phyloP scores from a whole-genome alignment of 2,329 filamentous ascomycete genomes.

The Talaromyces amestolkiae region DNA sequence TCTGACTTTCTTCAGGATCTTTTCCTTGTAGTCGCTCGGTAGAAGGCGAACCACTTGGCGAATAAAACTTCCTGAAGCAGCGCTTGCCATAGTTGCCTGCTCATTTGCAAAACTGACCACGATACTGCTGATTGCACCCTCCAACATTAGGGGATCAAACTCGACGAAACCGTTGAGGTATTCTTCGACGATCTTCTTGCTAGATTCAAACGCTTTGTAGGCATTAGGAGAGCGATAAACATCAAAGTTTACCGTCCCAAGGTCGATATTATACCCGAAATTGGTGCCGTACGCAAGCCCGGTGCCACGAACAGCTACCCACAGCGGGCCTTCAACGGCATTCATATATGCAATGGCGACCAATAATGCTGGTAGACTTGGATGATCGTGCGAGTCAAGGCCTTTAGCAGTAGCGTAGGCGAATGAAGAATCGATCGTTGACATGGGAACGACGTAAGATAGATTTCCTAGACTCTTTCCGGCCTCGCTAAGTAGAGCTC shows the following conservation, averaged over 20 bases:
- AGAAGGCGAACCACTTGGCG: constrained; percentile 75
- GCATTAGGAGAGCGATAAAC: constrained; percentile 89
- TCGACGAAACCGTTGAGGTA: constrained; percentile 68
- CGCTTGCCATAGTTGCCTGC: constrained; percentile 77
- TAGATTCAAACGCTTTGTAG: constrained; percentile 78
- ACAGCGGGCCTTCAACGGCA: constrained; percentile 88
- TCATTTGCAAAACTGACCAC: constrained; percentile 84
- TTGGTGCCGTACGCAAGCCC: constrained; percentile 87
- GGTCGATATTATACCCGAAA: constrained; percentile 74
- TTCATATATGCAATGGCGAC: constrained; percentile 91
- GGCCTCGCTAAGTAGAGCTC: constrained; percentile 69
- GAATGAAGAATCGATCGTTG: constrained; percentile 89
- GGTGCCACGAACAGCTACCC: constrained; percentile 87
- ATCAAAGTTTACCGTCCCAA: constrained; percentile 76
- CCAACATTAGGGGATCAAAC: constrained; percentile 78
- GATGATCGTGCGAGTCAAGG: constrained; percentile 71
- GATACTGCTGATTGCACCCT: constrained; percentile 86
- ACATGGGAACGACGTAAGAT: constrained; percentile 81
- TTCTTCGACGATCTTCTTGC: constrained; percentile 69
- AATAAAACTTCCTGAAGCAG: constrained; percentile 80
- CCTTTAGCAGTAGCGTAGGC: constrained; percentile 73
- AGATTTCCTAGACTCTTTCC: constrained; percentile 72
- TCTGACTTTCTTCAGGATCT: constrained; percentile 73
- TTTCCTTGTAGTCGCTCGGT: constrained; percentile 72
- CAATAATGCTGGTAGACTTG: constrained; percentile 75